Evolutionary conservation across 306 rosid genomes (phyloP), one percentile per base, ranked within the genome.

Genomic region (Prunus padus): DNA sequence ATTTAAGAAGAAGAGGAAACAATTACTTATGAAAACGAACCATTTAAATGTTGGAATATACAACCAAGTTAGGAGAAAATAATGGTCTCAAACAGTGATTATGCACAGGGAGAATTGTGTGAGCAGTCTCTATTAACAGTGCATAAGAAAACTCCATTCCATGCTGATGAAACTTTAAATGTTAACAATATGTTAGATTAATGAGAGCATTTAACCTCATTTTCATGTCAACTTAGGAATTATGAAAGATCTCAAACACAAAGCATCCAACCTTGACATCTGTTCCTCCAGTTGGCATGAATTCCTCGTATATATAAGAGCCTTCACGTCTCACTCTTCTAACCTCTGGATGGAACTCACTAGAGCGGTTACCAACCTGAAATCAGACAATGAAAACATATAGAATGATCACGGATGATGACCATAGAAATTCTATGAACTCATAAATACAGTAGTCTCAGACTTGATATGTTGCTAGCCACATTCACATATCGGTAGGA

Each of bases 231-330:
- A 76, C 22, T 51, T 31, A 62, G 33, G 8, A n/a, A 26, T 18
- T 3, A 5, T 68, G 68, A 61, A 73, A 63, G 23, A 16, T 70
- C 66, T 75, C n/a, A 47, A 82, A 70, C 79, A 68, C 79, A 54
- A 77, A 68, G 50, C 18, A 46, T 68, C 85, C 71, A 75, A 95
- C 99, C 99, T 95, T 95, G 73, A 95, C 99, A 87, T 95, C 99
- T 78, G 99, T 95, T 78, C 99, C 99, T 78, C 99, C 99, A 42
- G 99, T 95, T 30, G 99, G 92, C 97, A 90, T 92, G 81, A 95
- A 95, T 71, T 95, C 99, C 78, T 95, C 99, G 18, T 95, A 95
- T 68, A 95, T 95, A 76, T 95, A 95, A 54, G 99, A 95, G 79
- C 97, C 92, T 86, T 92, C 99, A 73, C 97, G 97, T 79, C 99